Percentiles rank a stretch among this genome's conserved stretches.
Conservation (phyloP, 169 alveolate genomes). For the Cryptosporidium viatorum region DNA sequence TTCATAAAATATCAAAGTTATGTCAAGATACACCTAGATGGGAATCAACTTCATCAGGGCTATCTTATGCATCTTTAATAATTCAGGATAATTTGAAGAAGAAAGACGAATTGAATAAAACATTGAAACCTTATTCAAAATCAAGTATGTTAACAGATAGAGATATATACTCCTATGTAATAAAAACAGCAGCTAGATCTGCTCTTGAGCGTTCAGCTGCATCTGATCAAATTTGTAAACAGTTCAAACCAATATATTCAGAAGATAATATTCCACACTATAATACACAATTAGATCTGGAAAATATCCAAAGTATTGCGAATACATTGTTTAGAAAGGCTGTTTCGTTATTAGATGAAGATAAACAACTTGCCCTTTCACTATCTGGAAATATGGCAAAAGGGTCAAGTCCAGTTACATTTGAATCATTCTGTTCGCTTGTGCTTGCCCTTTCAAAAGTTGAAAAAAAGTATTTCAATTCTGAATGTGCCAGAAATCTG, state of each 20-base stretch:
- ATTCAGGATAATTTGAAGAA: conserved; percentile 35
- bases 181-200: conserved; percentile 70
- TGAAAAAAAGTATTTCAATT: conserved; percentile 41
- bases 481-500: conserved; percentile 63
- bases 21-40: conserved; percentile 52
- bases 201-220: conserved; percentile 70
- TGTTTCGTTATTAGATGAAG: conserved; percentile 45
- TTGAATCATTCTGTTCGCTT: conserved; percentile 69
- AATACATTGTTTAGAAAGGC: conserved; percentile 59
- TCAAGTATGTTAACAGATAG: neutral
- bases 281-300: neutral
- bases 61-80: conserved; percentile 53
- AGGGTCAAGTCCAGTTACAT: conserved; percentile 36
- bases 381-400: conserved; percentile 31
- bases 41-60: conserved; percentile 60
- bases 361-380: conserved; percentile 29
- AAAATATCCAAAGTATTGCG: conserved; percentile 34
- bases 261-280: neutral
- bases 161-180: conserved; percentile 43
- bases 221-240: conserved; percentile 53
- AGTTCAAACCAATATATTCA: conserved; percentile 34
- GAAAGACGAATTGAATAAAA: neutral
- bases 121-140: conserved; percentile 12
- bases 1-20: conserved; percentile 14
- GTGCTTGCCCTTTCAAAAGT: conserved; percentile 58